phyloP scores from a whole-genome alignment of 208 protist species.

The Trypanosomatidae sp. region DNA sequence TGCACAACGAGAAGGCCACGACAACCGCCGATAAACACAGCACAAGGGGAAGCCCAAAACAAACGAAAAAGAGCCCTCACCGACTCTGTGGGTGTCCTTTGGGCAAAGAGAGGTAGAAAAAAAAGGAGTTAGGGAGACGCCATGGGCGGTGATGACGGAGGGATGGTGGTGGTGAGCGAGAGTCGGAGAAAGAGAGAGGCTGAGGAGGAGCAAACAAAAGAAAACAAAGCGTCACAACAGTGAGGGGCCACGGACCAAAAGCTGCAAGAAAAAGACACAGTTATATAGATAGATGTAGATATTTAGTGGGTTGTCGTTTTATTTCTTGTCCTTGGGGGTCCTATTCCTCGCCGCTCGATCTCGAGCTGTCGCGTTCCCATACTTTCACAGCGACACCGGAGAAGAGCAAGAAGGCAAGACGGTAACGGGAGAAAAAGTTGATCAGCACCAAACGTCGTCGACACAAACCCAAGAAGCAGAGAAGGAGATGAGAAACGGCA shows the following conservation, averaged over 20 bases:
- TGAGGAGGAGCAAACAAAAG: background rate
- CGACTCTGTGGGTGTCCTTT: background rate
- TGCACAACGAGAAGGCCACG: background rate
- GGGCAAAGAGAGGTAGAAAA: background rate
- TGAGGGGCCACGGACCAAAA: no score
- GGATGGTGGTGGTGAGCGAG: background rate
- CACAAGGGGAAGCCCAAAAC: background rate
- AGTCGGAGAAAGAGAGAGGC: background rate
- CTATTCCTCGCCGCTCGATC: background rate
- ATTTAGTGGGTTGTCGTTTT: background rate
- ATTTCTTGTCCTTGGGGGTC: background rate
- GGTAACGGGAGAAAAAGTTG: background rate
- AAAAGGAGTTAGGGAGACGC: background rate
- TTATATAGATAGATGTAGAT: background rate
- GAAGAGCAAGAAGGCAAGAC: background rate
- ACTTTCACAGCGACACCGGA: no score
- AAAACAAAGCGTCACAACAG: background rate
- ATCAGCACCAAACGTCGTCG: background rate
- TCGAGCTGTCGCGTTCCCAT: no score
- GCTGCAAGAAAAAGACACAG: background rate
- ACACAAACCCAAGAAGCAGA: background rate
- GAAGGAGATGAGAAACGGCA: background rate
- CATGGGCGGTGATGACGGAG: background rate
- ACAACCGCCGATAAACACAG: background rate
- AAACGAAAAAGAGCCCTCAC: background rate